Base-by-base conservation (phyloP, 768 basidiomycete genomes). In the Boletus sp. region DNA sequence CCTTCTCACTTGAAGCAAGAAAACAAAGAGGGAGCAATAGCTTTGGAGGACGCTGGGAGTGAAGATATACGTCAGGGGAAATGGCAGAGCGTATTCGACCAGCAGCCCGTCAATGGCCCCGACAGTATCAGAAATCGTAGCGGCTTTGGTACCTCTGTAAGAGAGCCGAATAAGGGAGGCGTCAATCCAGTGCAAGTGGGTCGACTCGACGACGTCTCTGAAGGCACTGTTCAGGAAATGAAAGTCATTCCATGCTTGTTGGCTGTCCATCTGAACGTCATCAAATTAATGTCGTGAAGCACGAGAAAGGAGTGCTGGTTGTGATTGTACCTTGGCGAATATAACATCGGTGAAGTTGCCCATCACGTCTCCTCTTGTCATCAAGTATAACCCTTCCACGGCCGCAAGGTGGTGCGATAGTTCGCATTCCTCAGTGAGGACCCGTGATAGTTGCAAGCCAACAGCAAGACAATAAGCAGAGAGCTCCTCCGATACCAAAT, bases 191-290 rank as follows among this genome's bases (percentile, higher is more conserved):
- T 74, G 72, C 47, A 76, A 73, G 6, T 73, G 63, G 54, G 76
- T 78, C 17, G 82, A 76, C 59, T 83, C 78, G 37, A 86, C 76
- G 30, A 87, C 79, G 49, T 92, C 88, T 18, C 77, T 76, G 67
- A 94, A 91, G 10, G 86, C 83, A 30, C 83, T 86, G 64, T 93
- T 93, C 53, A 93, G 69, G 71, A 89, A 90, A 72, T 94, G 92
- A 67, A 90, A 91, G 66, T 93, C 92, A 46, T 73, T 78, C 91
- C 91, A 94, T 36, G 74, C 65, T 64, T 87, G 83, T 47, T 80
- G 76, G n/a, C 75, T 75, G 60, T 93, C 89, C 83, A 92, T 91
- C 90, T 92, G 52, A 44, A 44, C 17, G 4, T 14, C 36, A 18
- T 42, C 0, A 28, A 50, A 33, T 45, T 28, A 49, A 52, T 18